Evolutionary conservation across 2,329 filamentous ascomycete genomes (phyloP).

Genomic region (Apiospora arundinis): DNA sequence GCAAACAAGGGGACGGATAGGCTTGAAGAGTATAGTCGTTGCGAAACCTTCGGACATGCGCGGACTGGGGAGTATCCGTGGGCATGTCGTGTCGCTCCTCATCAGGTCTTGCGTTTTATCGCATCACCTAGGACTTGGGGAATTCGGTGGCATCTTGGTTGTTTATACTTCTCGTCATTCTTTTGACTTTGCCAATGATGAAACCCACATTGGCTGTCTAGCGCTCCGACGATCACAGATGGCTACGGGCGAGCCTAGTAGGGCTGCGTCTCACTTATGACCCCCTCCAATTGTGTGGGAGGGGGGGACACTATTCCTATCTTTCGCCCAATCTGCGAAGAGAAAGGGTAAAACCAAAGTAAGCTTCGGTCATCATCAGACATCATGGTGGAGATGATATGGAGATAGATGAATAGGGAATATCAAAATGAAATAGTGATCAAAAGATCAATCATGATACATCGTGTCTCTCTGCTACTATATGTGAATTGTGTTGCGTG

Average conservation of each 20-base stretch:
- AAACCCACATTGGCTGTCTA: slow-evolving; percentile 4
- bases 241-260: slow-evolving; percentile 7
- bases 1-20: slow-evolving; percentile 10
- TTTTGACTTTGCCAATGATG: slow-evolving; percentile 20
- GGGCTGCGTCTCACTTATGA: slow-evolving; percentile 25
- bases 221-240: slow-evolving; percentile 13
- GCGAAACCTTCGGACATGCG: background rate
- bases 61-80: background rate
- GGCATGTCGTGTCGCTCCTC: background rate
- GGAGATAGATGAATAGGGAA: slow-evolving; percentile 12
- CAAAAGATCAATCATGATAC: slow-evolving; percentile 5
- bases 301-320: slow-evolving; percentile 18
- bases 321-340: slow-evolving; percentile 8
- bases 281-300: slow-evolving; percentile 17
- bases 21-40: slow-evolving; percentile 15
- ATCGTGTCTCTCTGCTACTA: background rate
- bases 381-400: background rate
- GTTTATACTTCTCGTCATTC: slow-evolving; percentile 27
- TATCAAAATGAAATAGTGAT: slow-evolving; percentile 8
- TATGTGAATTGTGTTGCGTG: background rate
- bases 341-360: background rate
- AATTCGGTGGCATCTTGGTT: slow-evolving; percentile 31
- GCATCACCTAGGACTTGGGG: slow-evolving; percentile 31
- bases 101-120: background rate
- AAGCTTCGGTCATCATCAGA: slow-evolving; percentile 15